A percentile compares a stretch with the other conserved stretches of the same genome.
These are phyloP conservation scores for Xylaria curta DNA, from an alignment of 495 filamentous ascomycete species.

Conservation along the genomic window DNA sequence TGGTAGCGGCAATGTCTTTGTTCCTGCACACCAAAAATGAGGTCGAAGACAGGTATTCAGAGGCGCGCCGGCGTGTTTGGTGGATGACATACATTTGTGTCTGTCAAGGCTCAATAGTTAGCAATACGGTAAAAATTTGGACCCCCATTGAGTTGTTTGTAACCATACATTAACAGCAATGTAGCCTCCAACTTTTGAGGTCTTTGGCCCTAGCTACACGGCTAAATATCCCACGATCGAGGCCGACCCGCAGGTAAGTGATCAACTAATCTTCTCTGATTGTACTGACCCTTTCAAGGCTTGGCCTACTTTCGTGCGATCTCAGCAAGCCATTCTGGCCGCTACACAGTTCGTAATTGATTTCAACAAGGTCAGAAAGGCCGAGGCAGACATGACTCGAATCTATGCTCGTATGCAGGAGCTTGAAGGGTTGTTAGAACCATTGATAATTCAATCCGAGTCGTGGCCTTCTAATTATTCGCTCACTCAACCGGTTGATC, in stretches of 20 bases:
- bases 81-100: constrained; percentile 71
- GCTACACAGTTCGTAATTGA: constrained; percentile 62
- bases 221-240: constrained; percentile 60
- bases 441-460: constrained; percentile 56
- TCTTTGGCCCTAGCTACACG: constrained; percentile 63
- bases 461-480: constrained; percentile 47
- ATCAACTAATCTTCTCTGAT: neutral
- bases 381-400: constrained; percentile 52
- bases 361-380: constrained; percentile 43
- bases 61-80: constrained; percentile 64
- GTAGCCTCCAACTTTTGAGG: constrained; percentile 59
- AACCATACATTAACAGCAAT: constrained; percentile 30
- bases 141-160: neutral
- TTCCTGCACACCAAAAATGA: constrained; percentile 56
- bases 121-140: constrained; percentile 59
- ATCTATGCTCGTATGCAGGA: constrained; percentile 63
- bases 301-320: constrained; percentile 62
- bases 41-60: constrained; percentile 55
- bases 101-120: constrained; percentile 65
- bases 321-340: constrained; percentile 62
- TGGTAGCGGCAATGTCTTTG: constrained; percentile 60
- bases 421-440: constrained; percentile 58
- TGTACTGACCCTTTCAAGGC: constrained; percentile 43
- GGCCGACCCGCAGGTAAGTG: constrained; percentile 60
- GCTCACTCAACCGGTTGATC: constrained; percentile 49